Evolutionary conservation across 2,329 filamentous ascomycete species (phyloP).

Genomic region (Penicillium sp.): DNA sequence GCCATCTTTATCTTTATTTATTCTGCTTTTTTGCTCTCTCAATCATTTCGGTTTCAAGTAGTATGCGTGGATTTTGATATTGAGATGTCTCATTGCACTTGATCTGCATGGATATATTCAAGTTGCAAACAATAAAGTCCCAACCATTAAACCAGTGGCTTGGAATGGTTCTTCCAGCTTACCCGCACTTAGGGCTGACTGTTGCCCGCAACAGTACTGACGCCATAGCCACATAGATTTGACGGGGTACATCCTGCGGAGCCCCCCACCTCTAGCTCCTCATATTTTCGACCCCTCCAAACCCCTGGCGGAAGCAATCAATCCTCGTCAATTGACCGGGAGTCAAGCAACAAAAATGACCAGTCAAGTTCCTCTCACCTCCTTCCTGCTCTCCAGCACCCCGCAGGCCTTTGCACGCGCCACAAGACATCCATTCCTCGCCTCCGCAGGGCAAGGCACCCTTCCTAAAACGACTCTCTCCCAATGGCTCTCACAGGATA

Average conservation of each 20-base stretch:
- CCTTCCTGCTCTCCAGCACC: conserved; percentile 59
- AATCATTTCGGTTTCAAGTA: no score
- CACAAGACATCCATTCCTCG: conserved; percentile 70
- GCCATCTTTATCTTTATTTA: no score
- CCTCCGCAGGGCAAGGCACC: conserved; percentile 65
- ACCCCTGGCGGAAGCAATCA: background rate
- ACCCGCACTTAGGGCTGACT: no score
- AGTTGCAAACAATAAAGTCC: no score
- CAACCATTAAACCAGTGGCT: no score
- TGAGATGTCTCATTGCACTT: no score
- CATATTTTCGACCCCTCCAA: conserved; percentile 7
- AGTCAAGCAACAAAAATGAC: conserved; percentile 28
- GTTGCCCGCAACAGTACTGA: conserved; percentile 8
- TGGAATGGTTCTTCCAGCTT: no score
- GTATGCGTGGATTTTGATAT: no score
- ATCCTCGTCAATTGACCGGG: background rate
- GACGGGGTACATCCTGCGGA: background rate
- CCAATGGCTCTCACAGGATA: conserved; percentile 73
- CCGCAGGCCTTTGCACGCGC: conserved; percentile 56
- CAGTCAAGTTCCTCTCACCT: conserved; percentile 53
- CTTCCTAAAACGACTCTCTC: conserved; percentile 61
- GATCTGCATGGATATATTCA: no score
- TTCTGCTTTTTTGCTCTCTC: no score
- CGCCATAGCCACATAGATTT: conserved; percentile 19
- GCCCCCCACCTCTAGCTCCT: conserved; percentile 13